Base-by-base conservation (phyloP, 352 stramenopile genomes). In the Globisporangium ultimum region DNA sequence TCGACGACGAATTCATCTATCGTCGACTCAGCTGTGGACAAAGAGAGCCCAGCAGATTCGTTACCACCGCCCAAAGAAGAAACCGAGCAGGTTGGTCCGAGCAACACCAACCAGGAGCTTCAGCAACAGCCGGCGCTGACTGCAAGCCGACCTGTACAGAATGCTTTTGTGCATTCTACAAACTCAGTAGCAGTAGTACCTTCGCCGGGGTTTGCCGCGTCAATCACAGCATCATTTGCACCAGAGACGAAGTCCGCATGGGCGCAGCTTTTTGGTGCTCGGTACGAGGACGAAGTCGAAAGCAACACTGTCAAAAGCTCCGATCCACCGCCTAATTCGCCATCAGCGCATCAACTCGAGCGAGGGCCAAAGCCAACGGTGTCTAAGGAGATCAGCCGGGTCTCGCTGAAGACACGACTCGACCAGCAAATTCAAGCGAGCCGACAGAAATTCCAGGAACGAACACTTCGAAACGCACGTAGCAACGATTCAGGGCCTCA, bases 231-330 rank as follows among this genome's bases (percentile, higher is more conserved):
- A 0, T 40, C 68, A 1, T 77, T 87, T 49, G 52, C 67, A 17
- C 55, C 66, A 7, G 67, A 74, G 50, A 79, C 75, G 0, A 78
- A 70, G 24, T 60, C 56, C 2, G 73, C 71, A 4, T 88, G 78
- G 78, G 56, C 65, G 0, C 66, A 80, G 41, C 74, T 90, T 22
- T 90, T 90, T 58, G 75, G 76, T 0, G 72, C 76, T 34, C 69
- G 71, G 6, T 88, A 80, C 50, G 80, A 87, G 55, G 69, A 87
- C 15, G 66, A 68, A 0, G 54, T 66, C 4, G 53, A 62, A 13
- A 2, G 21, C 12, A 36, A 47, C 24, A 5, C 24, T 28, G 24
- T 28, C 24, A 28, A 28, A 28, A 28, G 24, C 24, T 28, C 5
- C 24, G 24, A 28, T 28, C 5, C 24, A 28, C 24, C 24, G 34